Evolutionary conservation across 2,329 filamentous ascomycete genomes (phyloP).

Genomic region (Cladorrhinum sp.): DNA sequence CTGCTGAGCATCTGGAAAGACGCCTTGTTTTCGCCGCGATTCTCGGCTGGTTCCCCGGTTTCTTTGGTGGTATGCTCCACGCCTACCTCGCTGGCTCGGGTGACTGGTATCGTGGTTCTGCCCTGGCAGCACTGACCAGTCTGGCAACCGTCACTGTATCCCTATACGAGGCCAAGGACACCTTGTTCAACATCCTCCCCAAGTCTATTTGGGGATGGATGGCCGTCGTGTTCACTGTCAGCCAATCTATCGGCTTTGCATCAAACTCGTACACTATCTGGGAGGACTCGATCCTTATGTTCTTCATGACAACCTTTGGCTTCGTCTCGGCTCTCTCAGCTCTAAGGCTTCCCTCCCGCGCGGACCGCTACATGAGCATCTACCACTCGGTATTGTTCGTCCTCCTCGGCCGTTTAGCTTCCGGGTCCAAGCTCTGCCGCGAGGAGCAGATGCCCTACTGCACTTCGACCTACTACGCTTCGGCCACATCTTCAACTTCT

Average conservation of each 20-base stretch:
- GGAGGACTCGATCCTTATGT: slow-evolving; percentile 92
- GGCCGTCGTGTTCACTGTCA: slow-evolving; percentile 73
- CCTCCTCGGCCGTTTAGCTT: slow-evolving; percentile 72
- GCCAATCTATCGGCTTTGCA: slow-evolving; percentile 89
- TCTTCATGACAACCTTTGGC: slow-evolving; percentile 87
- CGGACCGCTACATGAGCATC: slow-evolving; percentile 70
- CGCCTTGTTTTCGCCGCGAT: slow-evolving; percentile 39
- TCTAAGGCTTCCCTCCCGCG: slow-evolving; percentile 63
- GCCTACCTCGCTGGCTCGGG: slow-evolving; percentile 36
- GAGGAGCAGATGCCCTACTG: slow-evolving; percentile 99
- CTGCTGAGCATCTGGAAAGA: slow-evolving; percentile 39
- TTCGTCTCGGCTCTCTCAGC: slow-evolving; percentile 71
- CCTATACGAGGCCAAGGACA: slow-evolving; percentile 44
- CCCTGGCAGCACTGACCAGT: slow-evolving; percentile 45
- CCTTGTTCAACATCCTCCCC: slow-evolving; percentile 57
- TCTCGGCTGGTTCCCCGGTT: slow-evolving; percentile 35
- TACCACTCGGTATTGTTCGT: slow-evolving; percentile 86
- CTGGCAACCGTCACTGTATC: slow-evolving; percentile 39
- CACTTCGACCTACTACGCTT: slow-evolving; percentile 92
- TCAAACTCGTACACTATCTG: slow-evolving; percentile 99
- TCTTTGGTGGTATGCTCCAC: slow-evolving; percentile 32
- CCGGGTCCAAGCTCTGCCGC: slow-evolving; percentile 86
- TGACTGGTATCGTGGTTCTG: slow-evolving; percentile 42
- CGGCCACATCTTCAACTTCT: slow-evolving; percentile 85
- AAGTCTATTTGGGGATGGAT: slow-evolving; percentile 87